Conservation (phyloP, 305 asterid species). For the Stenogyne calaminthoides region DNA sequence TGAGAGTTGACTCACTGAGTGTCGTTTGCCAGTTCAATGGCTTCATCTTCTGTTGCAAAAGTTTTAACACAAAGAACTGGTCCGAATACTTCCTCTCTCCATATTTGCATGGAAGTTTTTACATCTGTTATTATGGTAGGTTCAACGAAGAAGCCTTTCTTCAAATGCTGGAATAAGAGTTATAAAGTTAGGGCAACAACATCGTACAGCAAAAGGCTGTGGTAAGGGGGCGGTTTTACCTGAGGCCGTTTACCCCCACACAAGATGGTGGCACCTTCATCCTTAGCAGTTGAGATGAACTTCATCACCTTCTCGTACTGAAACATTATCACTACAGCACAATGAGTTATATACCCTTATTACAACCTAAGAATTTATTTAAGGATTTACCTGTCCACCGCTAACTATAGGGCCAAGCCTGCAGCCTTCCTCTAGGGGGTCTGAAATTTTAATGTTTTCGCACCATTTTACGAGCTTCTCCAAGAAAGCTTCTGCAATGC, state of each 20-base stretch:
- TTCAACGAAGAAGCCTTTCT: constrained; percentile 2
- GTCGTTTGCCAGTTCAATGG: constrained; percentile 6
- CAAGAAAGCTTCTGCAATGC: constrained; percentile 35
- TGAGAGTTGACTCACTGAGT: constrained; percentile 10
- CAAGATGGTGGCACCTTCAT: constrained; percentile 88
- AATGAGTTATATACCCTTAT: background rate
- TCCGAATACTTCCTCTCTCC: constrained; percentile 1
- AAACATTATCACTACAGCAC: constrained; percentile 6
- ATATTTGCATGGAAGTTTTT: constrained; percentile 8
- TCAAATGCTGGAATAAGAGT: constrained; percentile 2
- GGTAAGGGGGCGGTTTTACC: constrained; percentile 42
- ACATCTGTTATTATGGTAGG: background rate
- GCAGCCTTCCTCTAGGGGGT: constrained; percentile 45
- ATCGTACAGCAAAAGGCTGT: background rate
- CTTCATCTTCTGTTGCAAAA: background rate
- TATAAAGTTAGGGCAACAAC: constrained; percentile 27
- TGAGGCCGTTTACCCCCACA: constrained; percentile 79
- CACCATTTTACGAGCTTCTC: constrained; percentile 40
- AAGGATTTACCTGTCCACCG: constrained; percentile 36
- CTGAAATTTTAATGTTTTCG: constrained; percentile 40
- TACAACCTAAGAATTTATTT: background rate
- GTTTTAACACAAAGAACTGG: constrained; percentile 8
- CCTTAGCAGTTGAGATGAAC: constrained; percentile 76
- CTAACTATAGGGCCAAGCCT: constrained; percentile 45
- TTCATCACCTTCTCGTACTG: constrained; percentile 78